Evolutionary conservation across 202 grass and related monocot species (phyloP).

Genomic region (Saccharum hybrid): DNA sequence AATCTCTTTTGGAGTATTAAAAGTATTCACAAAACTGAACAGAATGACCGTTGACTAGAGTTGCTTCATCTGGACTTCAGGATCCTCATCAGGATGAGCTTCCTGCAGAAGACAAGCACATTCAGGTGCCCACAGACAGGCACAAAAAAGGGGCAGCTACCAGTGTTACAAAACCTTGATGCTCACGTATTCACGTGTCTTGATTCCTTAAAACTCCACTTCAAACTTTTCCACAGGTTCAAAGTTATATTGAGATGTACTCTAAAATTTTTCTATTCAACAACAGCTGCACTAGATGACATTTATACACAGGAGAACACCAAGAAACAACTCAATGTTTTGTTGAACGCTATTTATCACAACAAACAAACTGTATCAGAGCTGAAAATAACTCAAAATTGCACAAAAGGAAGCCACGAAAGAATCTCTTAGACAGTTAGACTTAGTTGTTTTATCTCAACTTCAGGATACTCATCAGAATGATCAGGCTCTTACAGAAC

Average conservation of each 20-base stretch:
- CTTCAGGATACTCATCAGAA: constrained; percentile 21
- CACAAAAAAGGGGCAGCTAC: constrained; percentile 29
- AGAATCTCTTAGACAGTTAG: neutral
- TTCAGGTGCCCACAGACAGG: constrained; percentile 38
- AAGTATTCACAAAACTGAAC: constrained; percentile 2
- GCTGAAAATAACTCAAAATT: neutral
- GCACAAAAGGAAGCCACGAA: neutral
- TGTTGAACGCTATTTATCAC: neutral
- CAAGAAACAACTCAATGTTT: neutral
- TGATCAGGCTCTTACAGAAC: constrained; percentile 33
- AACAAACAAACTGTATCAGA: neutral
- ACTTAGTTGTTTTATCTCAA: constrained; percentile 8
- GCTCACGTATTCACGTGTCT: constrained; percentile 35
- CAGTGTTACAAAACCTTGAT: constrained; percentile 46
- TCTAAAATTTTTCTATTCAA: neutral
- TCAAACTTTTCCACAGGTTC: constrained; percentile 15
- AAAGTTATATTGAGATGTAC: constrained; percentile 14
- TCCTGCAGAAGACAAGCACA: constrained; percentile 31
- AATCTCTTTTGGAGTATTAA: neutral
- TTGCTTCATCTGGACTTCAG: constrained; percentile 22
- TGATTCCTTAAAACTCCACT: constrained; percentile 42
- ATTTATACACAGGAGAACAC: neutral
- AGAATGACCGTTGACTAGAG: constrained; percentile 15
- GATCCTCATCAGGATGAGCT: neutral
- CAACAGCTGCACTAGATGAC: constrained; percentile 23